phyloP scores from a whole-genome alignment of 1,139 yeast genomes.

The Eremothecium sinecaudum region DNA sequence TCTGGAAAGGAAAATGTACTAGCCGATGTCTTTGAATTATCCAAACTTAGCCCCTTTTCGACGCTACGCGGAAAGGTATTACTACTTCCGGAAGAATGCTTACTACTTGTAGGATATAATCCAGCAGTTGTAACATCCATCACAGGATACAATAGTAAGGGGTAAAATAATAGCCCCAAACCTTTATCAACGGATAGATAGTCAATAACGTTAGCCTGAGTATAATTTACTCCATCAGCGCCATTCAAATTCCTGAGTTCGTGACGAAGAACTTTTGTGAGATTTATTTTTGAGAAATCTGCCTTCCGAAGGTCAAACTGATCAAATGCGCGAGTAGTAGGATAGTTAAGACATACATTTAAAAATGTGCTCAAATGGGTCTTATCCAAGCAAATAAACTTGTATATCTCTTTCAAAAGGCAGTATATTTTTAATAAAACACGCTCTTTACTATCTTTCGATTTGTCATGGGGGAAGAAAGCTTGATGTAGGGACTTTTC shows the following conservation, averaged over 20 bases:
- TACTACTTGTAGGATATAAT: background rate
- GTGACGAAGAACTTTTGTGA: conserved; percentile 5
- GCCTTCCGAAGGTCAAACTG: conserved; percentile 1
- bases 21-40: background rate
- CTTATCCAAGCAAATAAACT: conserved; percentile 10
- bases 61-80: background rate
- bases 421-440: conserved; percentile 2
- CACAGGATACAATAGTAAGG: conserved; percentile 12
- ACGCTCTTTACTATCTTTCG: conserved; percentile 2
- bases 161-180: conserved; percentile 10
- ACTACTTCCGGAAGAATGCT: background rate
- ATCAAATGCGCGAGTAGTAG: conserved; percentile 12
- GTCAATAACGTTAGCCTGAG: conserved; percentile 4
- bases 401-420: conserved; percentile 11
- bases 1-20: conserved; percentile 2
- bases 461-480: conserved; percentile 6
- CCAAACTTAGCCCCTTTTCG: background rate
- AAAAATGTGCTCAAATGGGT: conserved; percentile 17
- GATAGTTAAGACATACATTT: conserved; percentile 19
- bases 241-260: background rate
- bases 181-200: conserved; percentile 9
- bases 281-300: conserved; percentile 7
- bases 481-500: conserved; percentile 7
- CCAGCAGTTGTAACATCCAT: conserved; percentile 4
- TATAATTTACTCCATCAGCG: conserved; percentile 1